Conservation (phyloP, 2,329 filamentous ascomycete genomes). For the Calcarisporium arbuscula region DNA sequence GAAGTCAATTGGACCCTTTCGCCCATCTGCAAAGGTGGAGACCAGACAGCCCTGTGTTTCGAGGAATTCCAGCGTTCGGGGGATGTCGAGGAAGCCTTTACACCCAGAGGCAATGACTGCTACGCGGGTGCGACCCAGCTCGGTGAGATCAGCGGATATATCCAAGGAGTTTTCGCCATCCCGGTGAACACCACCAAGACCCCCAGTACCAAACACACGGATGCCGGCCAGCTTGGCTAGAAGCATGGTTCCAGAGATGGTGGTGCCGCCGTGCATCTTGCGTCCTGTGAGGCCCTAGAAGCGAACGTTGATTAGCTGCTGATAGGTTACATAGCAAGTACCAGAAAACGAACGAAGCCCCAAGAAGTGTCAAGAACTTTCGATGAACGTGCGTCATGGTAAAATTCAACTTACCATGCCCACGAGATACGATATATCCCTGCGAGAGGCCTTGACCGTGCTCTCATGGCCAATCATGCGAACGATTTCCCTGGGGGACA, state of each 20-base stretch:
- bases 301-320: background rate
- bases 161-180: conserved; percentile 84
- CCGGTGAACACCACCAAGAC: conserved; percentile 88
- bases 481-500: conserved; percentile 65
- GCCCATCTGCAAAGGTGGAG: conserved; percentile 82
- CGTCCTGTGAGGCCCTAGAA: conserved; percentile 56
- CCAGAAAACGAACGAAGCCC: background rate
- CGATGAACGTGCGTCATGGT: too few species aligned
- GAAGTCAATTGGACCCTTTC: conserved; percentile 68
- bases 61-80: conserved; percentile 73
- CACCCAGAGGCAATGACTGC: conserved; percentile 85
- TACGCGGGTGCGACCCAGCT: conserved; percentile 82
- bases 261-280: conserved; percentile 80
- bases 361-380: background rate
- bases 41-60: conserved; percentile 73
- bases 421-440: conserved; percentile 77
- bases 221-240: conserved; percentile 83
- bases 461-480: conserved; percentile 61
- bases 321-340: background rate
- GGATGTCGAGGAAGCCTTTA: conserved; percentile 94
- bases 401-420: conserved; percentile 66
- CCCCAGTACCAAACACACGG: conserved; percentile 88
- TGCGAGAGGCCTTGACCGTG: conserved; percentile 76
- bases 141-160: conserved; percentile 89
- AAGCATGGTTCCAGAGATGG: conserved; percentile 88